Base-by-base conservation (phyloP, 139 green algal species). In the Astrephomene gubernaculifera region DNA sequence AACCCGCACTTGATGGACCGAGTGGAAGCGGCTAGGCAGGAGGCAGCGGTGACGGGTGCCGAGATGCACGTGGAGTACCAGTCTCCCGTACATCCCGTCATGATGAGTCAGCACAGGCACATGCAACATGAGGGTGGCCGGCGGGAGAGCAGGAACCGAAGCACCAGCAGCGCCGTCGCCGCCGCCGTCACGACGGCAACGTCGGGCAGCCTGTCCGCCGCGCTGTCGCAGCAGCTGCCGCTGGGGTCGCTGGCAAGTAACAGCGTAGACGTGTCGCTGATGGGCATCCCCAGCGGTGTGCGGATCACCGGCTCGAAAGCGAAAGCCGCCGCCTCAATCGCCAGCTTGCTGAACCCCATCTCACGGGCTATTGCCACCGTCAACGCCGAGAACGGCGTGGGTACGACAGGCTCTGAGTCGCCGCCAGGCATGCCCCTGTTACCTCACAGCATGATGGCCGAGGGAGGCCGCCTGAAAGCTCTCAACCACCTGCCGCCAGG, bases 1-100 rank as follows among this genome's bases (percentile, higher is more conserved):
- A 84, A 84, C 43, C 78, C 78, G n/a, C 31, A 84, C 7, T 43
- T 75, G 1, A 65, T 65, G 43, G 63, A 84, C 4, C 43, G n/a
- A 1, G 78, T 84, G 44, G 63, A 33, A 5, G 44, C 21, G 78
- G 78, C 78, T 43, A 61, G 63, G 0, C 27, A 65, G 38, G 10
- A 22, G 21, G 61, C 43, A 35, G 31, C 22, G 43, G 31, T 44
- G 17, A 84, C 43, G 7, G 78, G 78, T 1, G 43, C 36, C 7
- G 63, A 65, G 4, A 19, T 84, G 43, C 19, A 0, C 22, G 78
- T 84, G 41, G 54, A 39, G 0, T 83, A 83, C 39, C 27, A 25
- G 27, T 73, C 60, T 29, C 76, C 76, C 29, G 60, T 83, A 10
- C 76, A 73, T 24, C 7, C 35, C 49, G 21, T 21, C 70, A 17